Evolutionary conservation across 805 yeast species (phyloP), one percentile per base, ranked within the genome.

Genomic region (Kluyveromyces starmeri): DNA sequence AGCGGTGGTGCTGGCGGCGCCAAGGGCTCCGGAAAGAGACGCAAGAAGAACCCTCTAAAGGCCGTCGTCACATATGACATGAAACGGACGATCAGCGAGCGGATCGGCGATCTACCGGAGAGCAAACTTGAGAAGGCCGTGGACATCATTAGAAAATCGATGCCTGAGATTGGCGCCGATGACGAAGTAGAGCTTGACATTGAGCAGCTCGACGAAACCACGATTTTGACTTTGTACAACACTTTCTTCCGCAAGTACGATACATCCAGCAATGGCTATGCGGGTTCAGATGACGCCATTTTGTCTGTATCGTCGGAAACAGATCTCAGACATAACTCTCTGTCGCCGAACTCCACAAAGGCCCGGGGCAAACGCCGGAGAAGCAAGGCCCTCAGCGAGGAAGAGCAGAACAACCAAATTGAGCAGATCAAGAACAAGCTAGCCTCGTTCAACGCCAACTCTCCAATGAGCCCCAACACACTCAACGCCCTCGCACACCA

Each of bases 161-260:
- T 78, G 71, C 82, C 67, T 71, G 47, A 70, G 58, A 48, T 65
- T 51, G 46, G 60, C 54, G 47, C 68, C 39, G 89, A 85, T 48
- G 97, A 89, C 38, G 97, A 92, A 64, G 92, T 92, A 41, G 98
- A 92, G 65, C 70, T 92, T 40, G 98, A 92, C 59, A 82, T 92
- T 78, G 96, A 92, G 55, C 81, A 81, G 59, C 70, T 92, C 47
- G 95, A 84, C 49, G 85, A 84, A 44, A 65, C 73, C 27, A 88
- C 96, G 1, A 71, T 89, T 36, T 62, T 83, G 55, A 83, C 83
- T 51, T 66, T 92, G 43, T 89, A 86, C 68, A 79, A 81, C 55
- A 83, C 80, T 47, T 85, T 92, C 46, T 83, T 80, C 53, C 65
- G 67, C 58, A 66, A 64, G 52, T 58, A 53, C 45, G 55, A 51